phyloP scores from a whole-genome alignment of 108 stramenopile species.

The Cyclostephanos invisitatus region DNA sequence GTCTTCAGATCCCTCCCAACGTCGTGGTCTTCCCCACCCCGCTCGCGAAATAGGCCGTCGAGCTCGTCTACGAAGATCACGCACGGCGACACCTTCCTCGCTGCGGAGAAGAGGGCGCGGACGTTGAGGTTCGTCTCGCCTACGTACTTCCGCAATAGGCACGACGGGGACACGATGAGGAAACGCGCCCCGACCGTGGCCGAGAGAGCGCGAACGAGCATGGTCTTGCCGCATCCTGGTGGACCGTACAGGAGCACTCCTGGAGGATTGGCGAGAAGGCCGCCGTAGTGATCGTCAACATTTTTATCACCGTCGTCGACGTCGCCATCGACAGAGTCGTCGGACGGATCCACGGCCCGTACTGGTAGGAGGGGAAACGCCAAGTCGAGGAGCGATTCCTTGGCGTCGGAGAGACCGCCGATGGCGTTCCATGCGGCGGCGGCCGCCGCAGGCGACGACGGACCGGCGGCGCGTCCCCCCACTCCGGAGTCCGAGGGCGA shows the following conservation, averaged over 20 bases:
- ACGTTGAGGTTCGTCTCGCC: constrained; percentile 94
- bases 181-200: constrained; percentile 81
- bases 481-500: constrained; percentile 31
- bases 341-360: constrained; percentile 2
- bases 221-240: constrained; percentile 91
- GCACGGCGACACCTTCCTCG: constrained; percentile 63
- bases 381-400: constrained; percentile 47
- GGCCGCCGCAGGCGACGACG: constrained; percentile 21
- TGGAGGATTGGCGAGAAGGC: constrained; percentile 48
- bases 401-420: constrained; percentile 45
- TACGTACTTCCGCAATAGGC: constrained; percentile 90
- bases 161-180: constrained; percentile 87
- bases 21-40: constrained; percentile 84
- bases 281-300: constrained; percentile 38
- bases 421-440: constrained; percentile 47
- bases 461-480: background rate
- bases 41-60: constrained; percentile 88
- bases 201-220: constrained; percentile 83
- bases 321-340: background rate
- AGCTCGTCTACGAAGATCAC: constrained; percentile 95
- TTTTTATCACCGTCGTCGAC: background rate
- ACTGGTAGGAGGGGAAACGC: constrained; percentile 43
- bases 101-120: constrained; percentile 88
- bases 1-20: constrained; percentile 92
- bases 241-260: constrained; percentile 81